phyloP scores from a whole-genome alignment of 805 yeast genomes.

The Tetrapisispora fleetii region DNA sequence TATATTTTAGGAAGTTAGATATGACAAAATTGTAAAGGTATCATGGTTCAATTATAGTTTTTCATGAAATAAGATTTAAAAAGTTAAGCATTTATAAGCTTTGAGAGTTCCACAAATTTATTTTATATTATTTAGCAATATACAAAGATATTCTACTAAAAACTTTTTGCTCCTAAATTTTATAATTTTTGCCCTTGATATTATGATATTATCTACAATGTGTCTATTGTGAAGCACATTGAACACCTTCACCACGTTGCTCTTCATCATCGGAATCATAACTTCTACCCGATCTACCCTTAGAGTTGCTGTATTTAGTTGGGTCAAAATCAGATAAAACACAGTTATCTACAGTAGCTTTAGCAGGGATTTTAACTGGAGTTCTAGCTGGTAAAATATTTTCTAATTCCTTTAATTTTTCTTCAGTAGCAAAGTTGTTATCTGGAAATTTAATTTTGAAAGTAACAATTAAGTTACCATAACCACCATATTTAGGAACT shows the following conservation, averaged over 20 bases:
- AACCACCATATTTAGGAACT: constrained; percentile 73
- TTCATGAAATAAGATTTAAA: not conserved
- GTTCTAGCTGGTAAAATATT: constrained; percentile 70
- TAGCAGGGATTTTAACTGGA: constrained; percentile 49
- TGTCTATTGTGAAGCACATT: constrained; percentile 80
- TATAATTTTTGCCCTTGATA: constrained; percentile 1
- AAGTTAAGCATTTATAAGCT: not conserved
- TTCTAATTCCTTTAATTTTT: constrained; percentile 63
- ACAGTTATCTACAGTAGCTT: constrained; percentile 74
- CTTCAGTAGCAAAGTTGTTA: constrained; percentile 63
- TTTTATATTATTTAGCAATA: constrained; percentile 5
- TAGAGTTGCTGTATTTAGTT: constrained; percentile 39
- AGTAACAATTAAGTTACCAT: constrained; percentile 77
- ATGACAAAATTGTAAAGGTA: too few species aligned
- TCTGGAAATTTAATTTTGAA: constrained; percentile 86
- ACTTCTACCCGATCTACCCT: constrained; percentile 28
- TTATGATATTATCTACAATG: not conserved
- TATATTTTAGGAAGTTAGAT: too few species aligned
- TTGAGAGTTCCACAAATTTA: constrained; percentile 2
- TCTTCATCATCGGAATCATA: constrained; percentile 53
- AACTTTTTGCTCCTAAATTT: not conserved
- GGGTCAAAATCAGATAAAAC: constrained; percentile 61
- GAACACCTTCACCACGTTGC: constrained; percentile 32
- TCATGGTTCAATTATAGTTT: too few species aligned
- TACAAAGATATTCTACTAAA: constrained; percentile 3